phyloP scores from a whole-genome alignment of 371 early-diverging fungal genomes.

The Coemansia sp. region DNA sequence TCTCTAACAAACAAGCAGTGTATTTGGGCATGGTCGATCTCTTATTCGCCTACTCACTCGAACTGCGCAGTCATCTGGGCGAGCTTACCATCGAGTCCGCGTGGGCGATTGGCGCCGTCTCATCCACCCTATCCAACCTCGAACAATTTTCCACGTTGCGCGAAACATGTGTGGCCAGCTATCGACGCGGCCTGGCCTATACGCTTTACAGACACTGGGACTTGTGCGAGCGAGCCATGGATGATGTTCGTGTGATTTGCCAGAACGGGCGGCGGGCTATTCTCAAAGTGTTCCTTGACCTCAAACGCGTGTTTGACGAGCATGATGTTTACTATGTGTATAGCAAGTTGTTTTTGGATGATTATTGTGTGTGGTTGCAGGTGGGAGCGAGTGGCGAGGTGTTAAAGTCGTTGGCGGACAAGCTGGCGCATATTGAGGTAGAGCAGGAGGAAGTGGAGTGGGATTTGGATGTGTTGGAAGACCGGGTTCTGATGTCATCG shows the following conservation, averaged over 20 bases:
- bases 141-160: conserved; percentile 71
- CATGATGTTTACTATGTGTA: conserved; percentile 86
- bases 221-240: conserved; percentile 65
- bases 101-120: conserved; percentile 87
- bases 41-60: conserved; percentile 86
- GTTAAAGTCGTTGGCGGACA: conserved; percentile 71
- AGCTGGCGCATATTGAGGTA: conserved; percentile 71
- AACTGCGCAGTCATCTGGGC: conserved; percentile 79
- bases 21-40: conserved; percentile 91
- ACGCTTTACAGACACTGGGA: conserved; percentile 81
- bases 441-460: conserved; percentile 68
- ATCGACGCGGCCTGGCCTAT: conserved; percentile 78
- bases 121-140: conserved; percentile 75
- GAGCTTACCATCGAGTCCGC: conserved; percentile 86
- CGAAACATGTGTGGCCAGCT: conserved; percentile 62
- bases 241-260: conserved; percentile 81
- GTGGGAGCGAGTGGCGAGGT: conserved; percentile 66
- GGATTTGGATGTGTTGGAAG: conserved; percentile 73
- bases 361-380: conserved; percentile 97
- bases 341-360: conserved; percentile 84
- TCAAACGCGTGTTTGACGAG: conserved; percentile 76
- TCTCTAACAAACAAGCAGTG: conserved; percentile 62
- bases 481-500: conserved; percentile 55
- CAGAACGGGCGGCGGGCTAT: conserved; percentile 80
- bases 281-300: conserved; percentile 72